A percentile compares a stretch with the other conserved stretches of the same genome.
Conservation (phyloP, 164 flowering plant species). For the Umbilicus rupestris region DNA sequence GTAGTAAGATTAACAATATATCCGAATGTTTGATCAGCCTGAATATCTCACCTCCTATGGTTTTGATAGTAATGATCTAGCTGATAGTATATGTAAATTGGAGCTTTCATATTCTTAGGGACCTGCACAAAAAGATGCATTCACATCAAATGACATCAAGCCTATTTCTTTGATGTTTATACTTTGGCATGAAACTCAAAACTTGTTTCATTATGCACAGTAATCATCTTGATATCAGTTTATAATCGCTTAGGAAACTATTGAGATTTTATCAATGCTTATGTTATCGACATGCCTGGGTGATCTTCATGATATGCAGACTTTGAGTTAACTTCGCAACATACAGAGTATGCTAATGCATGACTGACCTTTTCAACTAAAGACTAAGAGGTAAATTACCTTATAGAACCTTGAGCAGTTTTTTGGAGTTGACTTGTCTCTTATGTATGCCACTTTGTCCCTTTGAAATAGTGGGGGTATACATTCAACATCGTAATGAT, state of each 20-base stretch:
- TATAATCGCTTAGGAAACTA: too few species aligned
- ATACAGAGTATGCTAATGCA: neutral
- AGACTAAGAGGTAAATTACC: conserved; percentile 26
- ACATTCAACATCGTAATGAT: conserved; percentile 67
- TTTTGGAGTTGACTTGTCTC: conserved; percentile 43
- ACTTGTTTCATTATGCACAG: neutral
- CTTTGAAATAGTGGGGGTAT: conserved; percentile 40
- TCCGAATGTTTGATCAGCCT: neutral
- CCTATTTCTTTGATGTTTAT: neutral
- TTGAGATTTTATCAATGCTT: too few species aligned
- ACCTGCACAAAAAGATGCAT: conserved; percentile 27
- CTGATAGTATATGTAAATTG: conserved; percentile 71
- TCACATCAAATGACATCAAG: too few species aligned
- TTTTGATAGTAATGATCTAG: conserved; percentile 80
- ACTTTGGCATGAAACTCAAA: neutral
- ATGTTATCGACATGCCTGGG: too few species aligned
- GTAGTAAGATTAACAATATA: neutral
- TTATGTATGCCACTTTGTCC: conserved; percentile 55
- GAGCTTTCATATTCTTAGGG: conserved; percentile 60
- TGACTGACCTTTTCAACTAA: too few species aligned
- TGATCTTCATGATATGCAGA: neutral
- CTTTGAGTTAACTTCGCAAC: neutral
- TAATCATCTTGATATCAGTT: too few species aligned
- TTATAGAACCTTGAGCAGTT: conserved; percentile 46
- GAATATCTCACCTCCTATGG: conserved; percentile 53